Conservation (phyloP, 768 basidiomycete genomes). For the Pisolithus sp. region DNA sequence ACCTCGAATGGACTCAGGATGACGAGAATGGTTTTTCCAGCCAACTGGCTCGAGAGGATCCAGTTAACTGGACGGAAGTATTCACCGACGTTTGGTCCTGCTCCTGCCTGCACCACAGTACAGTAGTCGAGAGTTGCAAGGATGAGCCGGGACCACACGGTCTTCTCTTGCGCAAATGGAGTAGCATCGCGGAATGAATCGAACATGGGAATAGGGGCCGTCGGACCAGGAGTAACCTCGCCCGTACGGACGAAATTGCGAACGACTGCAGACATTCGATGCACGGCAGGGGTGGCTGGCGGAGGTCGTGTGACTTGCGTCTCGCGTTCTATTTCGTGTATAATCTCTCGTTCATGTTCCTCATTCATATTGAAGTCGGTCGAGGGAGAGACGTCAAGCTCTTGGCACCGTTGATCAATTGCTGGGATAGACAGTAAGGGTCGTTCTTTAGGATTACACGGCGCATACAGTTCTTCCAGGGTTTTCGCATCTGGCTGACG, state of each 20-base stretch:
- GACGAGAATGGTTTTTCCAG: constrained; percentile 24
- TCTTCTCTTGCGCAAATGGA: constrained; percentile 9
- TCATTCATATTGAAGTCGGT: constrained; percentile 29
- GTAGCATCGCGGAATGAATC: constrained; percentile 5
- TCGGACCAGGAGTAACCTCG: constrained; percentile 7
- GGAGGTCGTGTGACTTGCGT: constrained; percentile 32
- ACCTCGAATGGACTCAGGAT: constrained; percentile 38
- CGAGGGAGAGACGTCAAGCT: constrained; percentile 23
- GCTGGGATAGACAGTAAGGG: constrained; percentile 2
- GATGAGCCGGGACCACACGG: constrained; percentile 13
- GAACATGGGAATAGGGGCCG: constrained; percentile 16
- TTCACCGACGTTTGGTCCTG: constrained; percentile 18
- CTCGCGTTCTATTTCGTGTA: constrained; percentile 37
- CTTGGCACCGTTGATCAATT: constrained; percentile 20
- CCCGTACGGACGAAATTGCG: constrained; percentile 25
- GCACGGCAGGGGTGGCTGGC: constrained; percentile 18
- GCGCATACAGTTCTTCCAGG: constrained; percentile 31
- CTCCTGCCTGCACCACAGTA: not conserved
- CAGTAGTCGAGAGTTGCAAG: constrained; percentile 15
- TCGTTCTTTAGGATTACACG: constrained; percentile 4
- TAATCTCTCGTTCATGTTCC: constrained; percentile 43
- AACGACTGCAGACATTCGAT: constrained; percentile 23
- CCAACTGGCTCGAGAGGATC: constrained; percentile 34
- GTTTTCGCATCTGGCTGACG: constrained; percentile 33
- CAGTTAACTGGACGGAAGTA: constrained; percentile 37